Conservation (phyloP, 306 rosid genomes). For the Cicer judaicum region DNA sequence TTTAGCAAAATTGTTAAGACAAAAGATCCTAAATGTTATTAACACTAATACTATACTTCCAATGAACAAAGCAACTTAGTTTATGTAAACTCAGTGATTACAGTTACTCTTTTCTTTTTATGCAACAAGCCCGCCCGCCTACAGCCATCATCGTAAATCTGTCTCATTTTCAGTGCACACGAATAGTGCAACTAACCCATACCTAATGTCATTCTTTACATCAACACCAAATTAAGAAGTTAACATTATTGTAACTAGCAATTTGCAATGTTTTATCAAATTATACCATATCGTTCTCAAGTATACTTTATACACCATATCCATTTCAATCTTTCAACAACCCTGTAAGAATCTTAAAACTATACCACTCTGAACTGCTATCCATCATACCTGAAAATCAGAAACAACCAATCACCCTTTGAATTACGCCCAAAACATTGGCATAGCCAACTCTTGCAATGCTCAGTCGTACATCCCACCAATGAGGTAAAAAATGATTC, state of each 20-base stretch:
- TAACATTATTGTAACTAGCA: background rate
- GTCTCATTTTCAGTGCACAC: background rate
- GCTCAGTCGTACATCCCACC: background rate
- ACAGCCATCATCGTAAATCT: background rate
- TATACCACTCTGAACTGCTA: constrained; percentile 18
- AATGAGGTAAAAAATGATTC: background rate
- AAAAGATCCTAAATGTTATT: too few species aligned
- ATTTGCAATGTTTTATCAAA: constrained; percentile 2
- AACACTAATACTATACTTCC: background rate
- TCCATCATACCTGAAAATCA: background rate
- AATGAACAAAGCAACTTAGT: background rate
- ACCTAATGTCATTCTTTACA: background rate
- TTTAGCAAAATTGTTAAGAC: too few species aligned
- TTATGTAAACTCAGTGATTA: background rate
- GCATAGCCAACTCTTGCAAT: constrained; percentile 1
- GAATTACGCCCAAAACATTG: constrained; percentile 16
- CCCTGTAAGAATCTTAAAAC: constrained; percentile 11
- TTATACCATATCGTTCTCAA: constrained; percentile 18
- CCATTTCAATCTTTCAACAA: constrained; percentile 30
- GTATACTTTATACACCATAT: constrained; percentile 28
- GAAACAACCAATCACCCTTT: background rate
- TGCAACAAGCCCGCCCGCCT: background rate
- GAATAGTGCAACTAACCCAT: background rate
- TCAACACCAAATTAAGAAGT: background rate
- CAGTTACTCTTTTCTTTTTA: background rate